These are phyloP conservation scores for Rhytidiadelphus loreus DNA, from an alignment of 225 moss, liverwort and hornwort genomes.

Conservation along the genomic window DNA sequence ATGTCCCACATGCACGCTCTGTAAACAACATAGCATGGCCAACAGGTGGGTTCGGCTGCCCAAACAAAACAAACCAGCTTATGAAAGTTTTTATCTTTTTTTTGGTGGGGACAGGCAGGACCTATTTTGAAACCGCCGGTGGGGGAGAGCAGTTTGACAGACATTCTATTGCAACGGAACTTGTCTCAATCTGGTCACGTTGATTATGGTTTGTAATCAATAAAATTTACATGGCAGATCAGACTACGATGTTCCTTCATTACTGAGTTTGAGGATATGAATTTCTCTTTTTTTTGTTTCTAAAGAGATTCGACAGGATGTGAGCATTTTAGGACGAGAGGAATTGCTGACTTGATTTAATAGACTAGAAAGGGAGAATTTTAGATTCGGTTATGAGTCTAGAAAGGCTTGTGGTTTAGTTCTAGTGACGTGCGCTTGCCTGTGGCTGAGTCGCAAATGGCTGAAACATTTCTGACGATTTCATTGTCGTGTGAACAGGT, in stretches of 20 bases:
- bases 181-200: constrained; percentile 49
- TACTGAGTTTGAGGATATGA: neutral
- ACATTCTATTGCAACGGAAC: constrained; percentile 60
- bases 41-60: constrained; percentile 35
- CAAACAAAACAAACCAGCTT: neutral
- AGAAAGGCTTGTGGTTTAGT: neutral
- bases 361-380: neutral
- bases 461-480: neutral
- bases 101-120: constrained; percentile 52
- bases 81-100: constrained; percentile 5
- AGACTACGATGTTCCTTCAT: neutral
- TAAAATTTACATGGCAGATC: neutral
- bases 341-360: neutral
- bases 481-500: constrained; percentile 28
- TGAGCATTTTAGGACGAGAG: neutral
- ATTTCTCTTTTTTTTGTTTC: neutral
- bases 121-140: constrained; percentile 65
- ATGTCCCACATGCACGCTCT: constrained; percentile 35
- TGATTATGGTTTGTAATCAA: constrained; percentile 67
- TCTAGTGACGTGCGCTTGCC: neutral
- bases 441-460: neutral
- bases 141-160: constrained; percentile 71
- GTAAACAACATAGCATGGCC: constrained; percentile 41
- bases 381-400: neutral
- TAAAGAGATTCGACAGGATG: neutral